Evolutionary conservation across 2,329 filamentous ascomycete species (phyloP).

Genomic region (Fusarium floridanum): DNA sequence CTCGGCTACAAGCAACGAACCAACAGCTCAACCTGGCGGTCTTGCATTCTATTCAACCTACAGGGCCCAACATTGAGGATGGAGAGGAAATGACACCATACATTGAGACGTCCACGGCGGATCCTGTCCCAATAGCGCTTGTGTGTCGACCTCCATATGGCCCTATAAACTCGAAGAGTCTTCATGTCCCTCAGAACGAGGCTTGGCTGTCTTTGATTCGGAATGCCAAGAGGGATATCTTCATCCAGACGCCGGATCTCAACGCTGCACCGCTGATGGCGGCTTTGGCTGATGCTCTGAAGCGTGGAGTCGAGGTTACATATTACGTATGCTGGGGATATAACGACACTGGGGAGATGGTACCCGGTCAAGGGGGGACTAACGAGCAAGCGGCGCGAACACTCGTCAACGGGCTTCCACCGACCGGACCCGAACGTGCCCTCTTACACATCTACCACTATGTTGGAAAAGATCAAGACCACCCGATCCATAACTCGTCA

Average conservation of each 20-base stretch:
- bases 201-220: conserved; percentile 78
- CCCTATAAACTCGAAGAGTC: conserved; percentile 69
- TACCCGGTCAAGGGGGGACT: conserved; percentile 80
- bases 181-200: conserved; percentile 79
- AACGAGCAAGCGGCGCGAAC: conserved; percentile 78
- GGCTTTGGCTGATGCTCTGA: conserved; percentile 73
- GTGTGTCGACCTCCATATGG: conserved; percentile 78
- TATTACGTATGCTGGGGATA: conserved; percentile 84
- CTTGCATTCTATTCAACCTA: conserved; percentile 62
- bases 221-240: conserved; percentile 73
- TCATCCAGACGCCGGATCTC: conserved; percentile 83
- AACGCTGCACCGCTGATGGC: conserved; percentile 78
- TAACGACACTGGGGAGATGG: conserved; percentile 81
- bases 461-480: conserved; percentile 78
- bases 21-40: conserved; percentile 75
- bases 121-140: conserved; percentile 77
- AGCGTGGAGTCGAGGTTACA: conserved; percentile 75
- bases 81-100: conserved; percentile 76
- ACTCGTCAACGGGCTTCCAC: conserved; percentile 67
- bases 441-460: conserved; percentile 76
- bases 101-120: conserved; percentile 57
- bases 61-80: conserved; percentile 66
- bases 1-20: conserved; percentile 69
- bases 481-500: conserved; percentile 74
- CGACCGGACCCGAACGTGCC: conserved; percentile 51